Percentiles rank a stretch among this genome's conserved stretches.
Evolutionary conservation across 169 alveolate species (phyloP).

Genomic region (Miamiensis avidus): DNA sequence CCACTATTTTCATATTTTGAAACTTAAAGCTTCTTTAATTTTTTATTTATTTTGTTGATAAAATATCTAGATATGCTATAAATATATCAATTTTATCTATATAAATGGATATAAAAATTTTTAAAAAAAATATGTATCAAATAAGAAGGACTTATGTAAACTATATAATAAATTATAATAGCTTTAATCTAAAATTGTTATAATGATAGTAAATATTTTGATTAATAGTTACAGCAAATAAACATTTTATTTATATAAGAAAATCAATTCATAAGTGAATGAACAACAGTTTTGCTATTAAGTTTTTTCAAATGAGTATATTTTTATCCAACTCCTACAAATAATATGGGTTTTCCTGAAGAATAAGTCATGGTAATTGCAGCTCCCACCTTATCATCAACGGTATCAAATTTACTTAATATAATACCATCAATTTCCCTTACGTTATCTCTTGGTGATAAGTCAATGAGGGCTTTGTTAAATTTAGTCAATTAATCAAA

Average conservation of each 20-base stretch:
- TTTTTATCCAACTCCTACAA: slow-evolving; percentile 99
- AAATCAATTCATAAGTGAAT: slow-evolving; percentile 82
- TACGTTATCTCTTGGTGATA: slow-evolving; percentile 81
- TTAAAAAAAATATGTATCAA: too few relatives aligned
- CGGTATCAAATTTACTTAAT: slow-evolving; percentile 99
- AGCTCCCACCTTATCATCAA: slow-evolving; percentile 99
- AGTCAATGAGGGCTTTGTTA: slow-evolving; percentile 93
- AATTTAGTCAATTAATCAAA: slow-evolving; percentile 98
- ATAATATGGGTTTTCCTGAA: slow-evolving; percentile 99
- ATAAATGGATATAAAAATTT: too few relatives aligned
- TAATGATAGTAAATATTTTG: too few relatives aligned
- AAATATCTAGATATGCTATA: too few relatives aligned
- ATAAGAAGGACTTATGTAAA: too few relatives aligned
- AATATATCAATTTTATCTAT: too few relatives aligned
- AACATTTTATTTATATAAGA: not conserved
- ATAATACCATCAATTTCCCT: slow-evolving; percentile 99
- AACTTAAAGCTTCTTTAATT: too few relatives aligned
- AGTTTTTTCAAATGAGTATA: slow-evolving; percentile 95
- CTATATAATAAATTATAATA: too few relatives aligned
- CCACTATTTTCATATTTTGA: too few relatives aligned
- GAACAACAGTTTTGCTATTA: slow-evolving; percentile 90
- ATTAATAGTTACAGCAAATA: too few relatives aligned
- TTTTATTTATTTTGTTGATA: too few relatives aligned
- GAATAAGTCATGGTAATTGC: slow-evolving; percentile 99
- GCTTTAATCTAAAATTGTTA: too few relatives aligned